phyloP scores from a whole-genome alignment of 441 rosid species.

The Pelargonium australe region DNA sequence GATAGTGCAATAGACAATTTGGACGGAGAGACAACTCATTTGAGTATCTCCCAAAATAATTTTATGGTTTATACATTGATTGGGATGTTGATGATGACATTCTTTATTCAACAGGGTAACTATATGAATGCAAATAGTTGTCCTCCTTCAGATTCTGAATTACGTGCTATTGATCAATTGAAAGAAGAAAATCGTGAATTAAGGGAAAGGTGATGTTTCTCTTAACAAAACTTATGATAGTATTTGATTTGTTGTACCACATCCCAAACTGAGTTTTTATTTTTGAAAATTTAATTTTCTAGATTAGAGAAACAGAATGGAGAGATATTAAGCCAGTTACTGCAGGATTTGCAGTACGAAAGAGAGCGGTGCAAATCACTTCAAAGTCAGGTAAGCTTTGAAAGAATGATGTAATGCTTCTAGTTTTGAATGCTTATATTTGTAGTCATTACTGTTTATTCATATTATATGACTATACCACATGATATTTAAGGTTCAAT shows the following conservation, averaged over 20 bases:
- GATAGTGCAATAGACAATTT: background rate
- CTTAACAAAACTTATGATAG: background rate
- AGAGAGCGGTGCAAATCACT: conserved; percentile 23
- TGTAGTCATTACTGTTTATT: background rate
- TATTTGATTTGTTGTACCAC: background rate
- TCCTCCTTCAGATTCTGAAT: background rate
- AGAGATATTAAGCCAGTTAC: conserved; percentile 7
- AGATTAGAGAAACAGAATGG: conserved; percentile 14
- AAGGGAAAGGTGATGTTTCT: conserved; percentile 16
- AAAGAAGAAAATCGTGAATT: conserved; percentile 18
- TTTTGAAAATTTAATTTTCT: background rate
- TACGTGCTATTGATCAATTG: conserved; percentile 7
- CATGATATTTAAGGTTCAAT: background rate
- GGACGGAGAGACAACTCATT: background rate
- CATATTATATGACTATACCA: background rate
- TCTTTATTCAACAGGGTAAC: conserved; percentile 15
- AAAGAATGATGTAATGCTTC: background rate
- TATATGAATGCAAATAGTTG: background rate
- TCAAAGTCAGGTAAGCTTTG: conserved; percentile 35
- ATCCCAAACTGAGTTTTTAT: background rate
- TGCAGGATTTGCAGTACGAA: conserved; percentile 21
- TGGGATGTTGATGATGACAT: background rate
- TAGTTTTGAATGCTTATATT: background rate
- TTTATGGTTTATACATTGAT: background rate
- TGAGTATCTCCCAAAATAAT: background rate